Percentiles rank a stretch among this genome's conserved stretches.
These are phyloP conservation scores for Capsicum pubescens DNA, from an alignment of 257 asterid genomes.

Conservation along the genomic window DNA sequence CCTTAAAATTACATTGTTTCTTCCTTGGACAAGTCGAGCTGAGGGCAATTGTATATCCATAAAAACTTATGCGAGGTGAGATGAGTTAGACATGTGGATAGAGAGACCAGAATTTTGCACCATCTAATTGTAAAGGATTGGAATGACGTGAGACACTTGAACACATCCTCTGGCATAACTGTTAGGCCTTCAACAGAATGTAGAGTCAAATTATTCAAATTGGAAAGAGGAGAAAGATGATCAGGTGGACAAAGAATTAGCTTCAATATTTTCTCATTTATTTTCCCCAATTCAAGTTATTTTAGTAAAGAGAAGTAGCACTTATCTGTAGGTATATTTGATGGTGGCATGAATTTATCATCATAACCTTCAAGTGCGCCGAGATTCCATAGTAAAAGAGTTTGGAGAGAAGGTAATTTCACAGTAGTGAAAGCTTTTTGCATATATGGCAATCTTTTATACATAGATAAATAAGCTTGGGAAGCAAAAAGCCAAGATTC, in stretches of 20 bases:
- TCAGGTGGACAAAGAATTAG: constrained; percentile 5
- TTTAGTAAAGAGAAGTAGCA: not conserved
- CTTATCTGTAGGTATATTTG: constrained; percentile 2
- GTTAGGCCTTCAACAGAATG: not conserved
- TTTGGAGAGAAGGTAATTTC: constrained; percentile 13
- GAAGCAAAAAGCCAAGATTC: constrained; percentile 6
- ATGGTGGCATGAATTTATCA: not conserved
- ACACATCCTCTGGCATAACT: no score
- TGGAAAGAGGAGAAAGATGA: not conserved
- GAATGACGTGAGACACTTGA: no score
- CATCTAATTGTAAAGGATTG: no score
- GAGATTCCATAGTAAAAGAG: not conserved
- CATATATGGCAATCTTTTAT: not conserved
- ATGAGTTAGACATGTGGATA: constrained; percentile 8
- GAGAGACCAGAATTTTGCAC: no score
- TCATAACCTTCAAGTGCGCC: not conserved
- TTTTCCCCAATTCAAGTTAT: not conserved
- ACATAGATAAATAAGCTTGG: not conserved
- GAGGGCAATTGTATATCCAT: not conserved
- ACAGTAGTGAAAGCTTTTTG: not conserved
- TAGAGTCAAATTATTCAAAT: not conserved
- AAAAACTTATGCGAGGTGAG: not conserved
- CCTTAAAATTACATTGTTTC: not conserved
- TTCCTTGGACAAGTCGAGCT: not conserved
- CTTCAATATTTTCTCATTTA: not conserved